Conservation (phyloP, 1,284 basidiomycete species). For the Boletellus dicymbophilus region DNA sequence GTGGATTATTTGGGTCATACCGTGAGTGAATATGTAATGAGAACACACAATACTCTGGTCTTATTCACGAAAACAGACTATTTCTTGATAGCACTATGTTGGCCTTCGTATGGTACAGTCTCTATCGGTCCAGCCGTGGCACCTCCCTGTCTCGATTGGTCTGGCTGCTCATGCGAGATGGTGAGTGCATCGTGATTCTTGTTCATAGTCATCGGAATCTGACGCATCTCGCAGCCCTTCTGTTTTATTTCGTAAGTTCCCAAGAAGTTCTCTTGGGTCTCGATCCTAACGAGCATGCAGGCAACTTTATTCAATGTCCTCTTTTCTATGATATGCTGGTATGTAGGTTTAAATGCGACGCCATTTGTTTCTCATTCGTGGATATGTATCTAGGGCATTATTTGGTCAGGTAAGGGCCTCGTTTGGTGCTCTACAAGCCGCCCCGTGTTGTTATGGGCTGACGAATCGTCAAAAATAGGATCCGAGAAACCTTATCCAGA, state of each 20-base stretch:
- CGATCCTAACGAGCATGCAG: conserved; percentile 9
- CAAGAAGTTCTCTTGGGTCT: background rate
- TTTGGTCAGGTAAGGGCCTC: conserved; percentile 10
- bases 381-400: conserved; percentile 6
- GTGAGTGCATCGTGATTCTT: conserved; percentile 7
- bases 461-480: conserved; percentile 11
- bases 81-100: conserved; percentile 17
- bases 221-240: conserved; percentile 2
- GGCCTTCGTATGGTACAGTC: background rate
- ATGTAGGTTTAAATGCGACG: background rate
- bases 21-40: conserved; percentile 12
- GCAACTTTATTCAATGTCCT: conserved; percentile 13
- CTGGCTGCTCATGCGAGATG: conserved; percentile 18
- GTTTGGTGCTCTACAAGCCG: no score
- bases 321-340: conserved; percentile 21
- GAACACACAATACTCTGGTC: background rate
- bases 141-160: conserved; percentile 10
- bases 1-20: conserved; percentile 18
- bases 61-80: conserved; percentile 7
- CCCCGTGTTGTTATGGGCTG: no score
- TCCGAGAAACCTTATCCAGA: background rate
- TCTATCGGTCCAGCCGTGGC: background rate
- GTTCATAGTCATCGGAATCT: background rate
- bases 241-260: conserved; percentile 23
- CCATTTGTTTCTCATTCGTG: background rate